phyloP scores from a whole-genome alignment of 257 asterid species.

The Przewalskia tangutica region DNA sequence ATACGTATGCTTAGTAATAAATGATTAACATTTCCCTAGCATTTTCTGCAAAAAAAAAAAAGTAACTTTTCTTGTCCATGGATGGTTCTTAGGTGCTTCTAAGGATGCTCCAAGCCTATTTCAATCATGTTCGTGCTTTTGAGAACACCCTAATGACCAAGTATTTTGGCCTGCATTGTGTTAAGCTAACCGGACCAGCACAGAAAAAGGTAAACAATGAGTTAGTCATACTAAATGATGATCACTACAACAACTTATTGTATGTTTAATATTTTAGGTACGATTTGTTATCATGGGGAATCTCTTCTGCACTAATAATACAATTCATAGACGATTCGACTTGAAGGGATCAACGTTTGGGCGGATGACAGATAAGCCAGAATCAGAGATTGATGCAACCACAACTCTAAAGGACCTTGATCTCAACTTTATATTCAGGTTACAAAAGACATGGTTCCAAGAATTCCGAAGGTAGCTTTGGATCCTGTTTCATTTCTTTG shows the following conservation, averaged over 20 bases:
- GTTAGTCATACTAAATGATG: neutral
- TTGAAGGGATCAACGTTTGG: conserved; percentile 22
- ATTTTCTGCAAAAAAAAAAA: neutral
- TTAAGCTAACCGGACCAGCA: conserved; percentile 30
- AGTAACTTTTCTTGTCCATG: neutral
- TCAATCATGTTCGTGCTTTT: conserved; percentile 23
- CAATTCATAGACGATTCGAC: conserved; percentile 16
- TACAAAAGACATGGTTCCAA: conserved; percentile 13
- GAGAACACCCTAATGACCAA: conserved; percentile 23
- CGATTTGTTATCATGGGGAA: conserved; percentile 22
- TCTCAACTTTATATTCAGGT: conserved; percentile 15
- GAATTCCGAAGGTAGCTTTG: conserved; percentile 10
- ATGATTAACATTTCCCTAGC: neutral
- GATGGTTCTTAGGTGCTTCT: conserved; percentile 22
- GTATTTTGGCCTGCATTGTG: conserved; percentile 37
- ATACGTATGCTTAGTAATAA: no score
- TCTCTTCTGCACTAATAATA: conserved; percentile 14
- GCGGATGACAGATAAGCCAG: conserved; percentile 15
- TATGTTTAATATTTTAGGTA: conserved; percentile 9
- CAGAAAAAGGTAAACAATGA: conserved; percentile 16
- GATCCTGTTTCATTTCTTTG: neutral
- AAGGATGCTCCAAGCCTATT: conserved; percentile 39
- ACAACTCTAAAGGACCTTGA: conserved; percentile 21
- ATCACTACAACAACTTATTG: neutral
- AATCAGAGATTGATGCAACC: conserved; percentile 19